These are phyloP conservation scores for Lyophyllum semitale DNA, from an alignment of 768 basidiomycete genomes.

Conservation along the genomic window DNA sequence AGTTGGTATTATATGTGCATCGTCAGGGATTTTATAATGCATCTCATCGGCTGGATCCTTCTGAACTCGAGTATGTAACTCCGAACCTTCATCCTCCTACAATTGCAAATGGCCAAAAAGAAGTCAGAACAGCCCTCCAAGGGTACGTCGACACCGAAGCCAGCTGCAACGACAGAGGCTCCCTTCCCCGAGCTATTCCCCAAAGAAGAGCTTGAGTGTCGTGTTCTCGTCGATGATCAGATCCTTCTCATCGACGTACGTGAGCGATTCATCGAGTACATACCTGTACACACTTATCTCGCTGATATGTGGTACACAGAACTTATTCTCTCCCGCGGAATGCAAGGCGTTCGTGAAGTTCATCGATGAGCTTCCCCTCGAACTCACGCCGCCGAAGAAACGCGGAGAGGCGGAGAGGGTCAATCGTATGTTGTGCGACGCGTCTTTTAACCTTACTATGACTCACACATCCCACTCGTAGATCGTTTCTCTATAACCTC, in stretches of 20 bases:
- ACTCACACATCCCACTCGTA: constrained; percentile 20
- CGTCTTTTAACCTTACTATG: background rate
- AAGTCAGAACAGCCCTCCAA: constrained; percentile 7
- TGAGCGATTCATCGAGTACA: constrained; percentile 26
- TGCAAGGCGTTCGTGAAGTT: constrained; percentile 62
- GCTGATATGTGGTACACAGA: constrained; percentile 33
- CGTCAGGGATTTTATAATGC: too few relatives aligned
- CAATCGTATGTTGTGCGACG: constrained; percentile 52
- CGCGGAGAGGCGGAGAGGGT: constrained; percentile 71
- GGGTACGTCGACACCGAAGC: background rate
- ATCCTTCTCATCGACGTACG: constrained; percentile 66
- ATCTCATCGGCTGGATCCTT: too few relatives aligned
- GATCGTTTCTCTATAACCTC: constrained; percentile 67
- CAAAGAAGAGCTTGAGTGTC: constrained; percentile 49
- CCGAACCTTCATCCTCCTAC: too few relatives aligned
- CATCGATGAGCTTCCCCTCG: constrained; percentile 59
- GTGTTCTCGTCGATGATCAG: constrained; percentile 60
- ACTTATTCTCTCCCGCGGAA: constrained; percentile 58
- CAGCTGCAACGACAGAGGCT: background rate
- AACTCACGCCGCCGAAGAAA: constrained; percentile 72
- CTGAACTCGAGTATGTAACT: too few relatives aligned
- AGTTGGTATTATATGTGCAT: constrained; percentile 1
- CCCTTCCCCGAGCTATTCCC: constrained; percentile 45
- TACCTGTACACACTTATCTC: background rate
- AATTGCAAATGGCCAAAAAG: constrained; percentile 21